phyloP scores from a whole-genome alignment of 768 basidiomycete species.

The Kwoniella europaea region DNA sequence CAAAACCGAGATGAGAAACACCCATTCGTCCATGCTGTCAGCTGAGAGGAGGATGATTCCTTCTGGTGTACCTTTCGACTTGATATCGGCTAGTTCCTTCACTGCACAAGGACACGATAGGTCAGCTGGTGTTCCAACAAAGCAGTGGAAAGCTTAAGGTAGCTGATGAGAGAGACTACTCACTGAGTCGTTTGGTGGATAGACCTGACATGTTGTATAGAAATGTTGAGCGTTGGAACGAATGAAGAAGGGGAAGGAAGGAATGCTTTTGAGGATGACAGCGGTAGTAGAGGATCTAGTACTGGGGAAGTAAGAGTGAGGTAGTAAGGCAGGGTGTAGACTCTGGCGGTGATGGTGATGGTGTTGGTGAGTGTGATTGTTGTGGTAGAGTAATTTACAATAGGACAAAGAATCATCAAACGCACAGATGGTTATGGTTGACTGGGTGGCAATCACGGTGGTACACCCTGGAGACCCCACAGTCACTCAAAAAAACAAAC shows the following conservation, averaged over 20 bases:
- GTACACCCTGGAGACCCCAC: no score
- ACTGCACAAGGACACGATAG: slow-evolving; percentile 21
- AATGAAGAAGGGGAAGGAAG: background rate
- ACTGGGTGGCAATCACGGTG: no score
- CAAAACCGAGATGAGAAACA: slow-evolving; percentile 43
- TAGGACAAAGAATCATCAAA: no score
- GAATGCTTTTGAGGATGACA: background rate
- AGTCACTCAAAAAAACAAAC: no score
- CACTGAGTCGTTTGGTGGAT: slow-evolving; percentile 42
- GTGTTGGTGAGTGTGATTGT: no score
- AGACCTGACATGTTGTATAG: slow-evolving; percentile 26
- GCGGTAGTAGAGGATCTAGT: background rate
- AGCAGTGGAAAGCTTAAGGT: background rate
- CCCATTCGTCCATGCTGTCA: slow-evolving; percentile 47
- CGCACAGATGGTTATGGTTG: no score
- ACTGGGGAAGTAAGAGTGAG: no score
- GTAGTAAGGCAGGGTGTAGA: no score
- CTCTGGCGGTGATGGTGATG: no score
- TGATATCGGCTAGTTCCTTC: slow-evolving; percentile 54
- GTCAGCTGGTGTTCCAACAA: background rate
- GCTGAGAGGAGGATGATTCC: slow-evolving; percentile 48
- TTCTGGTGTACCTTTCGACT: slow-evolving; percentile 46
- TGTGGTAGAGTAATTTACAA: no score
- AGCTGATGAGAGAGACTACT: background rate
- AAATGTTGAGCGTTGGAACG: background rate